phyloP scores from a whole-genome alignment of 208 protist species.

The Strigomonas galati region DNA sequence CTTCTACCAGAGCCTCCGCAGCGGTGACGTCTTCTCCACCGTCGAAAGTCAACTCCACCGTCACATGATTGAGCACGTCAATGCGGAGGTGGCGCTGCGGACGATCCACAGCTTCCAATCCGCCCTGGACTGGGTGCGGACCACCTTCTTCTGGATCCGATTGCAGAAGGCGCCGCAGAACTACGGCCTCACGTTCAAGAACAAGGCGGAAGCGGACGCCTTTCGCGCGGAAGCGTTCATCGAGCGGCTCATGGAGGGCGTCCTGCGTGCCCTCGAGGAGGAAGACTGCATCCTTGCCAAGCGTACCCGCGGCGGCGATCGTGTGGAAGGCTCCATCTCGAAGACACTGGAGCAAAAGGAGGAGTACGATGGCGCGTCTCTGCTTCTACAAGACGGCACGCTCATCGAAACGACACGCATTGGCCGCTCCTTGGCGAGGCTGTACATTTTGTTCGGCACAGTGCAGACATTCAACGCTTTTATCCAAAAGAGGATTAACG shows the following conservation, averaged over 20 bases:
- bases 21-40: conserved; percentile 40
- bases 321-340: conserved; percentile 4
- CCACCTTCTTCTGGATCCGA: conserved; percentile 90
- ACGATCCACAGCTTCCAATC: conserved; percentile 77
- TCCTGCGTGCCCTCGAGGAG: conserved; percentile 50
- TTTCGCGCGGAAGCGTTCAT: conserved; percentile 60
- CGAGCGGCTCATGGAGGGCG: conserved; percentile 57
- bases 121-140: conserved; percentile 84
- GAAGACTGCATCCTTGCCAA: conserved; percentile 46
- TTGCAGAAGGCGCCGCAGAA: conserved; percentile 55
- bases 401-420: conserved; percentile 29
- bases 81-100: conserved; percentile 90
- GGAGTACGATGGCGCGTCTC: not conserved
- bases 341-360: conserved; percentile 4
- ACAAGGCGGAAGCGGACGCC: conserved; percentile 29
- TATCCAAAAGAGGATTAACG: conserved; percentile 11
- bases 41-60: conserved; percentile 82
- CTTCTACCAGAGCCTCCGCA: conserved; percentile 59
- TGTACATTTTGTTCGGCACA: conserved; percentile 82
- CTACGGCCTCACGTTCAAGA: conserved; percentile 71
- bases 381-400: not conserved
- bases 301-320: not conserved
- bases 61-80: conserved; percentile 92
- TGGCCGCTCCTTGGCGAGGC: conserved; percentile 66
- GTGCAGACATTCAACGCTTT: conserved; percentile 55